Base-by-base conservation (phyloP, 306 rosid genomes). In the Purshia tridentata region DNA sequence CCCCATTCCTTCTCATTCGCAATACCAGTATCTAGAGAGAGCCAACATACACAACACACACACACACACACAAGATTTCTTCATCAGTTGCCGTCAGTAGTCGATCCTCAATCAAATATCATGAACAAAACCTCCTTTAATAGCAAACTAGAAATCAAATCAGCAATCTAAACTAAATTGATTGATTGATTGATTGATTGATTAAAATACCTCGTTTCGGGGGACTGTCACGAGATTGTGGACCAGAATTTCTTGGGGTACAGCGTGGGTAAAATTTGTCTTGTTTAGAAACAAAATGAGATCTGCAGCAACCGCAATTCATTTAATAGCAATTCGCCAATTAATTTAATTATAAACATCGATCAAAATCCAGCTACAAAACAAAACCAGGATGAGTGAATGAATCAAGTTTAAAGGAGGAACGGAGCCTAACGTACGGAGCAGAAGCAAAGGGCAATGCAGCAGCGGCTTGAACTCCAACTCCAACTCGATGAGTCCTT, bases 1-100 rank as follows among this genome's bases (percentile, higher is more conserved):
- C 94, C 98, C 98, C 97, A 93, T 78, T 93, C 98, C 86, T 93
- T 84, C 91, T 93, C 97, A 75, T 84, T 91, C 1, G 98, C 97
- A 86, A 93, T 93, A 45, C 97, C 97, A 62, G 98, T 93, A 82
- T 91, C 97, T 15, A 14, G 20, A 51, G 55, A 51, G 20, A 51
- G 15, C 12, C 14, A 47, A 47, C 12, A 55, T 55, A 29, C 35
- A 81, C 78, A 84, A 44, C 14, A 57, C 35, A 81, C 53, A 72
- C 12, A 72, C 12, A 41, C 47, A 78, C 76, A 72, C 73, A 84
- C 16, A 57, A 67, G 39, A 66, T 2, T 2, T 69, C 22, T 80
- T 19, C 70, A 67, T 75, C 35, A 29, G 35, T 29, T 29, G 35
- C 35, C 35, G 35, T 29, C 29, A 23, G 29, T 29, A 29, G 35